phyloP scores from a whole-genome alignment of 768 basidiomycete species.

The Suillus cothurnatus region DNA sequence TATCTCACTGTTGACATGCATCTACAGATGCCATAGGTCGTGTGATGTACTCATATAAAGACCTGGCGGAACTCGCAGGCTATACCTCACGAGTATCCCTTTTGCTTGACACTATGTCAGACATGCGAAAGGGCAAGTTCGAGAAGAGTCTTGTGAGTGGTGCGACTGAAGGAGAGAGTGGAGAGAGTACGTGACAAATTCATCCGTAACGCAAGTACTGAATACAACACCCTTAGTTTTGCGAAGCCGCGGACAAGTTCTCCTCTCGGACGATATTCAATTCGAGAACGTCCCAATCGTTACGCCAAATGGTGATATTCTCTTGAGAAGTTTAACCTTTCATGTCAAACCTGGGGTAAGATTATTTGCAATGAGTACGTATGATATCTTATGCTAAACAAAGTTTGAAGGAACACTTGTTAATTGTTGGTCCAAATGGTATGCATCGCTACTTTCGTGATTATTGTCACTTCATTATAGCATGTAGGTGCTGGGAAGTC shows the following conservation, averaged over 20 bases:
- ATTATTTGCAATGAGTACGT: background rate
- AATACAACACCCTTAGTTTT: slow-evolving; percentile 53
- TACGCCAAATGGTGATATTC: slow-evolving; percentile 93
- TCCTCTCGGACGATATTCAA: slow-evolving; percentile 86
- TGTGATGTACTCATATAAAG: slow-evolving; percentile 97
- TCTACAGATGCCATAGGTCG: slow-evolving; percentile 86
- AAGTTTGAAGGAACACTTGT: slow-evolving; percentile 71
- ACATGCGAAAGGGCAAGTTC: slow-evolving; percentile 81
- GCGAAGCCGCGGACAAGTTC: slow-evolving; percentile 72
- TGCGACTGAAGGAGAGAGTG: slow-evolving; percentile 72
- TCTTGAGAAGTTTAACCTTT: slow-evolving; percentile 85
- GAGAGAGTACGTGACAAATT: slow-evolving; percentile 55
- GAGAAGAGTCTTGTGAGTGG: slow-evolving; percentile 86
- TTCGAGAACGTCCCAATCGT: slow-evolving; percentile 95
- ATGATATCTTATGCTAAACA: slow-evolving; percentile 6
- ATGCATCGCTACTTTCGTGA: slow-evolving; percentile 8
- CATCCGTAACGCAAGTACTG: slow-evolving; percentile 5
- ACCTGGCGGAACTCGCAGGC: slow-evolving; percentile 92
- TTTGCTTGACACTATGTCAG: slow-evolving; percentile 88
- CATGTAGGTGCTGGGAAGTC: slow-evolving; percentile 80
- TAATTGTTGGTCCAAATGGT: slow-evolving; percentile 96
- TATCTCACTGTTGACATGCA: slow-evolving; percentile 2
- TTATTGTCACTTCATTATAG: slow-evolving; percentile 1
- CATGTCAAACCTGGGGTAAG: slow-evolving; percentile 82
- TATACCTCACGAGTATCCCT: slow-evolving; percentile 91